Evolutionary conservation across 306 rosid genomes (phyloP), one percentile per base, ranked within the genome.

Genomic region (Acacia confusa): DNA sequence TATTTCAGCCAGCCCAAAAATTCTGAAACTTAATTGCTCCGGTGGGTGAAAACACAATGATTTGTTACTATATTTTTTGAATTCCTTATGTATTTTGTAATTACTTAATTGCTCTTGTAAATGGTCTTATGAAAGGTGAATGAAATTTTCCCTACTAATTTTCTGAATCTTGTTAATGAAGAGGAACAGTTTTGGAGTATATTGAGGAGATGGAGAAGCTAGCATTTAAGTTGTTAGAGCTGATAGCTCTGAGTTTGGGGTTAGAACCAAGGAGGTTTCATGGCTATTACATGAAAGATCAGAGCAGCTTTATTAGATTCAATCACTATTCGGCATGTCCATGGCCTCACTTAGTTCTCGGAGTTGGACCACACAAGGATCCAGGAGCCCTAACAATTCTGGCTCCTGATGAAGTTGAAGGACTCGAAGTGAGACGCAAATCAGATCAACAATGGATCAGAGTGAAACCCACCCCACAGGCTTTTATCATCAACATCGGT

Each of bases 401-500:
- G 1, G 82, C 76, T 72, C 82, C 72, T 9, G 87, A 84, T 20
- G 79, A 72, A 1, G 87, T 80, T 41, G 82, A 53, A 7, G 84
- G 87, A 7, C 53, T 84, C 1, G 58, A 79, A 70, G 76, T 79
- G 3, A 53, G 52, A 58, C 65, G 82, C 24, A 78, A 52, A 53
- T 53, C 74, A 2, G 78, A 84, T 28, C 63, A 72, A 4, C 74
- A 68, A 24, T 84, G 87, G 87, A 52, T 84, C 17, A 38, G 67
- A 12, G 75, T 84, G 3, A 76, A 70, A 25, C 87, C 82, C 16
- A 34, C 48, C 20, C 87, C 88, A 17, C 19, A 87, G 69, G 84
- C 88, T 48, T 82, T 61, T 69, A 80, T 85, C 44, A 85, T 87
- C 85, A 87, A 88, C 75, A 70, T 85, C 63, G 88, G 88, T 7